Base-by-base conservation (phyloP, 2,329 filamentous ascomycete genomes). In the Phyllosticta capitalensis region DNA sequence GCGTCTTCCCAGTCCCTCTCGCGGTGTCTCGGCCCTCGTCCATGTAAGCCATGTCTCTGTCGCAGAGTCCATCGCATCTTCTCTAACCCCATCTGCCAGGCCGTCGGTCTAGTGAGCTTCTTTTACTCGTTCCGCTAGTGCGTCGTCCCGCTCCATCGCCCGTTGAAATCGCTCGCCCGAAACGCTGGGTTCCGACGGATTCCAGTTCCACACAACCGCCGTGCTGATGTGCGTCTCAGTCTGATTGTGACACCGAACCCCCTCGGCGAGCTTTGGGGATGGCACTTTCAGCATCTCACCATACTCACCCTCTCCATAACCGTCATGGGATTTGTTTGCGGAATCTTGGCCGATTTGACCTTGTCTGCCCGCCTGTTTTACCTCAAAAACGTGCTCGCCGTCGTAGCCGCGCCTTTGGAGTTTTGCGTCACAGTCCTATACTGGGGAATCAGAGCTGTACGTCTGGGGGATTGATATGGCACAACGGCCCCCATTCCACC, bases 211-310 rank as follows among this genome's bases (percentile, higher is more conserved):
- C 38, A n/a, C 38, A 38, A 38, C 10, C 30, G 14, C 30, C 7
- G n/a, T 45, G 38, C 38, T 45, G 38, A 45, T 45, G 38, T 4
- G 6, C 38, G 38, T 45, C 17, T 28, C 48, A 59, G 58, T 38
- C 49, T 60, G 10, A 17, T 56, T 19, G 26, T 21, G 54, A 26
- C 38, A 7, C 49, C 54, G 33, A 56, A 60, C 50, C 28, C 54
- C 21, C 30, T 60, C 49, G 48, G 20, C 54, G 58, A 53, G 14
- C 49, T 54, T n/a, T 60, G 54, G 65, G 87, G 87, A 60, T 85
- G 86, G 74, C 81, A 88, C 67, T 81, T 85, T 63, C 85, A 89
- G 70, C 89, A 87, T 67, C 79, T 91, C 30, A 91, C 87, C 64
- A 90, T 90, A 22, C 52, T 49, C 54, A 54, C 54, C n/a, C 79